Evolutionary conservation across 495 filamentous ascomycete genomes (phyloP).

Genomic region (Daldinia caldariorum): DNA sequence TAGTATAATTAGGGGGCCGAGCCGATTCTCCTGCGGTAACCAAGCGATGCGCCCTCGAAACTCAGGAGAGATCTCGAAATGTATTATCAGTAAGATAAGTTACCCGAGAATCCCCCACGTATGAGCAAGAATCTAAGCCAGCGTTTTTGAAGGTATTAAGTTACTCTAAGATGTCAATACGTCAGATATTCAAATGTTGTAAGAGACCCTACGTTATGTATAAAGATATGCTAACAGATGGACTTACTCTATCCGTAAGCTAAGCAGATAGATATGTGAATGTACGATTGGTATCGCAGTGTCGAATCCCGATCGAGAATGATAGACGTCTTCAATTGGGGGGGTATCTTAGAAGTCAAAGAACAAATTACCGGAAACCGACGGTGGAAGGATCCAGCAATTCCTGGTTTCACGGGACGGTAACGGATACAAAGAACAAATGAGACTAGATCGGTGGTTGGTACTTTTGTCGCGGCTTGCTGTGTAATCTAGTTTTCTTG

Average conservation of each 20-base stretch:
- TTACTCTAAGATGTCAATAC: conserved; percentile 18
- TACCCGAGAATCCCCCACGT: conserved; percentile 18
- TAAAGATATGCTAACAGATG: conserved; percentile 9
- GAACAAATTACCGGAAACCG: conserved; percentile 26
- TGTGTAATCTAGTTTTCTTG: conserved; percentile 25
- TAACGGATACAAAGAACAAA: conserved; percentile 42
- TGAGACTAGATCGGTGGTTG: conserved; percentile 36
- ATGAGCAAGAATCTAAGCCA: conserved; percentile 24
- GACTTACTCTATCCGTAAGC: conserved; percentile 32
- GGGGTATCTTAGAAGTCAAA: conserved; percentile 34
- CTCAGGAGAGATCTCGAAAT: conserved; percentile 8
- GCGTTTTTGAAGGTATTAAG: conserved; percentile 4
- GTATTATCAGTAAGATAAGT: background rate
- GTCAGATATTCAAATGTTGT: conserved; percentile 7
- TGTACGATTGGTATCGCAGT: conserved; percentile 20
- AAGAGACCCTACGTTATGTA: background rate
- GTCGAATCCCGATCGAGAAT: conserved; percentile 17
- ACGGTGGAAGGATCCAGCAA: conserved; percentile 29
- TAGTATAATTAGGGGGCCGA: conserved; percentile 32
- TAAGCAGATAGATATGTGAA: conserved; percentile 11
- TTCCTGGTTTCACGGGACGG: conserved; percentile 28
- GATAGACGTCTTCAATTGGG: conserved; percentile 16
- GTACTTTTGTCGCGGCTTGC: conserved; percentile 24
- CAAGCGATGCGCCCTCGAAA: conserved; percentile 15
- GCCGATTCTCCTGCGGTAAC: conserved; percentile 16